Evolutionary conservation across 2,329 filamentous ascomycete species (phyloP), one percentile per base, ranked within the genome.

Genomic region (Tolypocladium paradoxum): DNA sequence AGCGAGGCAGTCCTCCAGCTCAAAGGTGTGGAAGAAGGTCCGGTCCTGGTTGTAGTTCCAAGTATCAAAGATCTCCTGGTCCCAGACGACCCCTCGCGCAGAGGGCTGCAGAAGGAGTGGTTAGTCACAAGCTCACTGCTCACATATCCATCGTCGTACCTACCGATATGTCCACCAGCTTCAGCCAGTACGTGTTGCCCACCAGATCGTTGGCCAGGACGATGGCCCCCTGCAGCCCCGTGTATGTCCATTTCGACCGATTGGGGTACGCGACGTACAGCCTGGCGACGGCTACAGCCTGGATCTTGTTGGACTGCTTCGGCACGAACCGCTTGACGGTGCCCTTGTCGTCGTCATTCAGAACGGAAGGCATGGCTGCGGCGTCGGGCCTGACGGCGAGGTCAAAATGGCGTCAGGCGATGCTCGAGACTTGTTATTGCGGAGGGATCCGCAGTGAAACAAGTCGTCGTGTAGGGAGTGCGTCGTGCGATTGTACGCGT

Each of bases 21-120:
- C 93, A 67, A 99, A 99, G 6, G 89, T 90, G 71, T 97, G 91
- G 73, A 99, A 99, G 73, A 96, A 99, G 55, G 89, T 92, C 56
- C 93, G 85, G 68, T 99, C 93, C 66, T 96, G 92, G 72, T 96
- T 96, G 76, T 97, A 99, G 58, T 79, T 77, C 78, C 95, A 97
- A 50, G 84, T 84, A 62, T 99, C 92, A 73, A 95, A 99, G 63
- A 99, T 90, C 72, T 99, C 93, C 73, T 97, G 92, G 65, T 96
- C 91, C 90, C 90, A 96, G 64, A 96, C 86, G 50, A 96, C 90
- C 54, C 92, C 91, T 66, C 87, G 82, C 65, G 83, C 85, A 50
- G 85, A 76, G 54, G 89, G 79, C 85, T 92, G 65, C 34, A 49
- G 36, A 14, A 3, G 27, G 47, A 45, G 22, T 40, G 52, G 51